A percentile compares a stretch with the other conserved stretches of the same genome.
Conservation (phyloP, 768 basidiomycete genomes). For the Phlebiopsis flavidoalba region DNA sequence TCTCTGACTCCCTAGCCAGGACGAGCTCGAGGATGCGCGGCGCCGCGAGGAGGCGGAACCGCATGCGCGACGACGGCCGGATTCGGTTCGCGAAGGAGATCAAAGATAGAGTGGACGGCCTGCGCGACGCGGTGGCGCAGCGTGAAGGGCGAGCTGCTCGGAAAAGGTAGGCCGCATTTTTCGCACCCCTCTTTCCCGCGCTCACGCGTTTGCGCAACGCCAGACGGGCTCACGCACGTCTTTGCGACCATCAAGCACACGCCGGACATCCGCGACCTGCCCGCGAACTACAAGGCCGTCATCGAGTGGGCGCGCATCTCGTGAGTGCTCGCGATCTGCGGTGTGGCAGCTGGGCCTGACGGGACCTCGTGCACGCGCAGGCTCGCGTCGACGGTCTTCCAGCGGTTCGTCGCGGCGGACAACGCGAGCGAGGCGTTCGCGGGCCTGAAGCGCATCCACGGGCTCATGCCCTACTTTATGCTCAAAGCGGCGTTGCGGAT, state of each 20-base stretch:
- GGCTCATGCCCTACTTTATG: slow-evolving; percentile 97
- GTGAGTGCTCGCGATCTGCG: slow-evolving; percentile 39
- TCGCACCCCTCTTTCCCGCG: neutral
- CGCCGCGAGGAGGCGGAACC: slow-evolving; percentile 87
- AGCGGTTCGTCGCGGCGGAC: slow-evolving; percentile 90
- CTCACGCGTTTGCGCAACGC: neutral
- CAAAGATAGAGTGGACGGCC: slow-evolving; percentile 75
- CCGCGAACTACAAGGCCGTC: slow-evolving; percentile 81
- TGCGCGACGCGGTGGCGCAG: slow-evolving; percentile 79
- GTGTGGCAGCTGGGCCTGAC: neutral
- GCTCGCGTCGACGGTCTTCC: slow-evolving; percentile 93
- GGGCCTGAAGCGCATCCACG: slow-evolving; percentile 87
- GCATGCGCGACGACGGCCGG: slow-evolving; percentile 79
- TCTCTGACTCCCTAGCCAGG: slow-evolving; percentile 19
- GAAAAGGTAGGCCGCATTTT: slow-evolving; percentile 50
- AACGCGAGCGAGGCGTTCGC: slow-evolving; percentile 86
- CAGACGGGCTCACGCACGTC: slow-evolving; percentile 85
- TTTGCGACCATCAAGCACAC: slow-evolving; percentile 86
- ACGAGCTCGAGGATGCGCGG: slow-evolving; percentile 76
- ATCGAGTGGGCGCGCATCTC: slow-evolving; percentile 97
- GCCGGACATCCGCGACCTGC: slow-evolving; percentile 69
- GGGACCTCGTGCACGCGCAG: slow-evolving; percentile 34
- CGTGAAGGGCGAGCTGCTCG: slow-evolving; percentile 93
- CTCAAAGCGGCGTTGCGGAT: slow-evolving; percentile 88
- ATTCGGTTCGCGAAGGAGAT: slow-evolving; percentile 86